These are phyloP conservation scores for Zygoascus bituminiphila DNA, from an alignment of 805 yeast species.

Conservation along the genomic window DNA sequence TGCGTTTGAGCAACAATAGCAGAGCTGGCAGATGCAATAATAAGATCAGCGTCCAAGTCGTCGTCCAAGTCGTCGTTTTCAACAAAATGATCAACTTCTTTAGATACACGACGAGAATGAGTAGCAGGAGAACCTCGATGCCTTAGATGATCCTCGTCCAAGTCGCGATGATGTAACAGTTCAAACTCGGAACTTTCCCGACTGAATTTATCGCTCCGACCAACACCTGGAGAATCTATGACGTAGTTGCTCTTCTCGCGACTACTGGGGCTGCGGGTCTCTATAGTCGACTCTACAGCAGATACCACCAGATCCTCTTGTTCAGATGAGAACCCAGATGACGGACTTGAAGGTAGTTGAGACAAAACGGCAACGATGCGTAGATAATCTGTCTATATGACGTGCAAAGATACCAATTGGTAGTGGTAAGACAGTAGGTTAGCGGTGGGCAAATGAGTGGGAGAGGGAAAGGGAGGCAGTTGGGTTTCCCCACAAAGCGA, in stretches of 20 bases:
- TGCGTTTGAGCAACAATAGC: neutral
- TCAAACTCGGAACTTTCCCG: neutral
- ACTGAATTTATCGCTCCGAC: neutral
- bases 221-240: neutral
- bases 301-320: neutral
- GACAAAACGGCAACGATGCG: neutral
- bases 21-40: neutral
- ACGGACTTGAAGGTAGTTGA: neutral
- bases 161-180: neutral
- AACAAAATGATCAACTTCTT: neutral
- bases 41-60: neutral
- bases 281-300: neutral
- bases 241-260: neutral
- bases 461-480: too few relatives aligned
- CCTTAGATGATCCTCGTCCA: neutral
- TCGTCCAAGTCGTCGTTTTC: neutral
- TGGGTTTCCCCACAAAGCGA: too few relatives aligned
- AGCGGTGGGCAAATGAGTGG: too few relatives aligned
- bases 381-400: too few relatives aligned
- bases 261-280: neutral
- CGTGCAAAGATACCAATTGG: too few relatives aligned
- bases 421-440: too few relatives aligned
- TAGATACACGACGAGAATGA: neutral
- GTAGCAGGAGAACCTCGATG: neutral
- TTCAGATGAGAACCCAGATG: neutral